phyloP scores from a whole-genome alignment of 2,329 filamentous ascomycete genomes.

The Leptodontidium sp. region DNA sequence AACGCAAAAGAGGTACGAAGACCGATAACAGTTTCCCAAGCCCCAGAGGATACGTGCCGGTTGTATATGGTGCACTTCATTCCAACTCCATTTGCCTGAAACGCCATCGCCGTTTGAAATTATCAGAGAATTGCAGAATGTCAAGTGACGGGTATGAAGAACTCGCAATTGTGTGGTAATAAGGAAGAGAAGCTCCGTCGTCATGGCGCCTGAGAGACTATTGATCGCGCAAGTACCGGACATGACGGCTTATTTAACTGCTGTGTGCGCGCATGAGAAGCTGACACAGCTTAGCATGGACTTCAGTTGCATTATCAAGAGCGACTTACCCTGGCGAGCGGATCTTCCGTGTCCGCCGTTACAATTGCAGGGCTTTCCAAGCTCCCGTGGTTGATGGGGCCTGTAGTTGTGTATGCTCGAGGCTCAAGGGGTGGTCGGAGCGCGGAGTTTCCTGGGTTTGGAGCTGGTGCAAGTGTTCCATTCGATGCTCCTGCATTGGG shows the following conservation, averaged over 20 bases:
- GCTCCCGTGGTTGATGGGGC: conserved; percentile 61
- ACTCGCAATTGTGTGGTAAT: conserved; percentile 38
- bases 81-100: conserved; percentile 17
- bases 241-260: conserved; percentile 30
- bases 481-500: conserved; percentile 35
- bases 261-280: conserved; percentile 48
- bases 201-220: conserved; percentile 2
- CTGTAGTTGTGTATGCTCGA: conserved; percentile 75
- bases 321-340: conserved; percentile 45
- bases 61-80: conserved; percentile 8
- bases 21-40: background rate
- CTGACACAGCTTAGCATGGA: conserved; percentile 39
- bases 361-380: conserved; percentile 70
- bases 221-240: background rate
- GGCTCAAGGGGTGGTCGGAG: conserved; percentile 63
- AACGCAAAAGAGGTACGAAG: background rate
- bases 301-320: conserved; percentile 21
- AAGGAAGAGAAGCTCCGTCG: conserved; percentile 21
- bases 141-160: conserved; percentile 18
- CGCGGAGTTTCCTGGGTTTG: conserved; percentile 31
- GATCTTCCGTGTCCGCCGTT: conserved; percentile 66
- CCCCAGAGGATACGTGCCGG: conserved; percentile 11
- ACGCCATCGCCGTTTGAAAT: conserved; percentile 26
- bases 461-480: conserved; percentile 30
- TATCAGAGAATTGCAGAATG: conserved; percentile 17